phyloP scores from a whole-genome alignment of 2,329 filamentous ascomycete genomes.

The Blastomyces silverae region DNA sequence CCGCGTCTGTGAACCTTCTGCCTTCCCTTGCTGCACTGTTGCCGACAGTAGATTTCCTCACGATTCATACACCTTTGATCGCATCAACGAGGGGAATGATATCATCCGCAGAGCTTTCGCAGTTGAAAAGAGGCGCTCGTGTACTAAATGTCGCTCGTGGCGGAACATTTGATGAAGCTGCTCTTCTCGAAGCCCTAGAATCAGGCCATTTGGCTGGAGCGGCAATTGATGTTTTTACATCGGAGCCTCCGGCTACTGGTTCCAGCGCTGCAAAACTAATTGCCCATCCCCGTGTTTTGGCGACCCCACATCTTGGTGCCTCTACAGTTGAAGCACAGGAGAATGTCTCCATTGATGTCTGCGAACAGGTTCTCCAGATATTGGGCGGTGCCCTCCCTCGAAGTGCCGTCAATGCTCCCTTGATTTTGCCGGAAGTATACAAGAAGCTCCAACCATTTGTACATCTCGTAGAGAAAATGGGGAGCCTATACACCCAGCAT shows the following conservation, averaged over 20 bases:
- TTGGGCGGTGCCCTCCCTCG: constrained; percentile 66
- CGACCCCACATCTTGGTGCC: constrained; percentile 72
- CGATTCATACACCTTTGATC: constrained; percentile 72
- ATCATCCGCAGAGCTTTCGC: constrained; percentile 56
- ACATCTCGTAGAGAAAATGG: constrained; percentile 69
- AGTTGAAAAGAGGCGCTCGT: constrained; percentile 66
- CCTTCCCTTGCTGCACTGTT: constrained; percentile 55
- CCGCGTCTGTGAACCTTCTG: constrained; percentile 60
- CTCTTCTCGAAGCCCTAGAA: constrained; percentile 63
- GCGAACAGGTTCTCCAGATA: constrained; percentile 69
- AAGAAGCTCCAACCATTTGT: constrained; percentile 71
- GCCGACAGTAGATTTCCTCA: constrained; percentile 65
- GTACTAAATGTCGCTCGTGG: constrained; percentile 75
- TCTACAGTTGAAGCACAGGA: constrained; percentile 78
- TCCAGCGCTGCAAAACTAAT: constrained; percentile 59
- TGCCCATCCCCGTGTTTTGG: constrained; percentile 63
- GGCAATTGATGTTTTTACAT: constrained; percentile 72
- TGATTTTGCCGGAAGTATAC: constrained; percentile 76
- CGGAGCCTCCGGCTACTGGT: constrained; percentile 60
- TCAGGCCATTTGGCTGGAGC: constrained; percentile 67
- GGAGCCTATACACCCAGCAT: constrained; percentile 70
- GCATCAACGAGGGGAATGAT: constrained; percentile 71
- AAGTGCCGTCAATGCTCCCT: constrained; percentile 70
- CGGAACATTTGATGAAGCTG: constrained; percentile 71
- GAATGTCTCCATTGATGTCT: constrained; percentile 76